phyloP scores from a whole-genome alignment of 164 flowering plant genomes.

The Nymphaea thermarum region DNA sequence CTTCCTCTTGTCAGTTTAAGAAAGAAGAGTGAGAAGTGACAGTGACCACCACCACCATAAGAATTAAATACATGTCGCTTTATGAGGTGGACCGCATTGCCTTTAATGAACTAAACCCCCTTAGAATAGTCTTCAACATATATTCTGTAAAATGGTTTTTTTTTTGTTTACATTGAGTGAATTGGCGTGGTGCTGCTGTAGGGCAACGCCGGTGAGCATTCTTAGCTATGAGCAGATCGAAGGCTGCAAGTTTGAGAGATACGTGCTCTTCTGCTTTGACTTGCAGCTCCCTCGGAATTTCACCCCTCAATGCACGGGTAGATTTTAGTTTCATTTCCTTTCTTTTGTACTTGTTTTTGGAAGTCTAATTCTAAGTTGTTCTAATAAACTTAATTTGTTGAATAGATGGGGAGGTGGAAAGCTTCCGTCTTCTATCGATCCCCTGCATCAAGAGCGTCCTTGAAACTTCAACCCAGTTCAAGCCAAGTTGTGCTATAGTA shows the following conservation, averaged over 20 bases:
- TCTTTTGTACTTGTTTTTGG: background rate
- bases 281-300: background rate
- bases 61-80: too few relatives aligned
- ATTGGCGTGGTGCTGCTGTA: background rate
- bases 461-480: background rate
- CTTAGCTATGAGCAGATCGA: conserved; percentile 1
- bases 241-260: background rate
- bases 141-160: background rate
- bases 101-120: too few relatives aligned
- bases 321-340: background rate
- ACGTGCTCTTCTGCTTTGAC: background rate
- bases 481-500: conserved; percentile 4
- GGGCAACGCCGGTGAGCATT: background rate
- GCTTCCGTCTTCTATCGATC: background rate
- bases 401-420: conserved; percentile 2
- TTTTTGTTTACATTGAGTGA: background rate
- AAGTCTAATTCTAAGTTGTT: background rate
- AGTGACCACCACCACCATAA: too few relatives aligned
- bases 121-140: background rate
- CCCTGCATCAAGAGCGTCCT: background rate
- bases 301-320: background rate
- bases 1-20: too few relatives aligned
- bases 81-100: too few relatives aligned
- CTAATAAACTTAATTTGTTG: background rate
- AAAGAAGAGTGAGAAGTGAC: too few relatives aligned